phyloP scores from a whole-genome alignment of 768 basidiomycete species.

The Psilocybe cubensis region DNA sequence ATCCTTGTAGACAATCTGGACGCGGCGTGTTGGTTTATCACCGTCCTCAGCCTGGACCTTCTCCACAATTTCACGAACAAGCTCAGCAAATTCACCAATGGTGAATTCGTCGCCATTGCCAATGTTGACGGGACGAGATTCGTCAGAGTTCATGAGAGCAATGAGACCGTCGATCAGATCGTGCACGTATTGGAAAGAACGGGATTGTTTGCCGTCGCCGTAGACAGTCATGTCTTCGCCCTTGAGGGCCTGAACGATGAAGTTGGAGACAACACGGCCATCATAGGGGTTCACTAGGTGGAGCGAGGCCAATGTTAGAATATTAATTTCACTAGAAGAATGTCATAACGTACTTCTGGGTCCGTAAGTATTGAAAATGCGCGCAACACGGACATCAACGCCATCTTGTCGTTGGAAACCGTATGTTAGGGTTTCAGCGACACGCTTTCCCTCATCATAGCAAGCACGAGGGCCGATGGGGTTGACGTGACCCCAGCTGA shows the following conservation, averaged over 20 bases:
- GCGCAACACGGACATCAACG: conserved; percentile 95
- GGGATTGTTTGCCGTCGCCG: conserved; percentile 91
- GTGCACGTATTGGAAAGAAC: conserved; percentile 98
- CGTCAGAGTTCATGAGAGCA: conserved; percentile 92
- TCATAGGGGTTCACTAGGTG: conserved; percentile 90
- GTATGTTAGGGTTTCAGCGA: conserved; percentile 97
- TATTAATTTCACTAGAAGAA: conserved; percentile 18
- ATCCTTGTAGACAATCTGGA: conserved; percentile 75
- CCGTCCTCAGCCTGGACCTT: conserved; percentile 90
- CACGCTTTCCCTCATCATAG: conserved; percentile 99
- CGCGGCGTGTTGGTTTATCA: conserved; percentile 47
- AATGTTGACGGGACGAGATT: conserved; percentile 94
- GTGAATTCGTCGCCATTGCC: conserved; percentile 96
- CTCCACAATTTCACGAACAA: conserved; percentile 91
- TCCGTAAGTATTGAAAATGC: conserved; percentile 98
- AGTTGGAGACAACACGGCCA: conserved; percentile 98
- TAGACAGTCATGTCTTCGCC: conserved; percentile 98
- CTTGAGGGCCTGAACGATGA: conserved; percentile 95
- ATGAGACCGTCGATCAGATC: conserved; percentile 95
- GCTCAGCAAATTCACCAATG: conserved; percentile 90
- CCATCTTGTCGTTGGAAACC: conserved; percentile 94
- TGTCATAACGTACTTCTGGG: conserved; percentile 66
- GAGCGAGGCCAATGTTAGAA: conserved; percentile 21
- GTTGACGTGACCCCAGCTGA: conserved; percentile 97
- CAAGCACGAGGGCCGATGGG: conserved; percentile 98